Evolutionary conservation across 495 filamentous ascomycete genomes (phyloP).

Genomic region (Amphirosellinia nigrospora): DNA sequence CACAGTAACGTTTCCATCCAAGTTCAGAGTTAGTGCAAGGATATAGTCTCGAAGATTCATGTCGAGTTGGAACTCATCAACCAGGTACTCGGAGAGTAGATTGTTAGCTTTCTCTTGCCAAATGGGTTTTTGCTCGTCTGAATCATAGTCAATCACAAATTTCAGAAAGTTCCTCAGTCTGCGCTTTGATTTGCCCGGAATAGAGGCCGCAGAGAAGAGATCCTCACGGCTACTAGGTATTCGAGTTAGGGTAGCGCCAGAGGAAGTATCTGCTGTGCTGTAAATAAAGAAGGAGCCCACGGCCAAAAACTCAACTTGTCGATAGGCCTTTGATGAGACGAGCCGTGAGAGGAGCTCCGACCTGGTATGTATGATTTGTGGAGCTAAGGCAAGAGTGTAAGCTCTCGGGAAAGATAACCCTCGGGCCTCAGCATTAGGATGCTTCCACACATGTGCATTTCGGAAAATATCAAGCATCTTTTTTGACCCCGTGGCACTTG

Average conservation of each 20-base stretch:
- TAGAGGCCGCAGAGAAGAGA: slow-evolving; percentile 73
- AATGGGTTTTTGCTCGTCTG: slow-evolving; percentile 55
- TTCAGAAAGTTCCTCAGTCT: slow-evolving; percentile 87
- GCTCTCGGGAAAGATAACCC: slow-evolving; percentile 70
- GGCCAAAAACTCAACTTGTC: slow-evolving; percentile 90
- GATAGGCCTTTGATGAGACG: slow-evolving; percentile 85
- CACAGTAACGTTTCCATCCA: slow-evolving; percentile 61
- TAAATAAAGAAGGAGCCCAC: slow-evolving; percentile 94
- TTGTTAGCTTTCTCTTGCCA: slow-evolving; percentile 55
- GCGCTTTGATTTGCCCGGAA: slow-evolving; percentile 79
- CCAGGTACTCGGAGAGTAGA: slow-evolving; percentile 69
- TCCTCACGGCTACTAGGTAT: slow-evolving; percentile 89
- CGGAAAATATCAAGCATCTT: slow-evolving; percentile 26
- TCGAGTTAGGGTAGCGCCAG: slow-evolving; percentile 53
- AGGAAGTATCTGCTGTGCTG: slow-evolving; percentile 35
- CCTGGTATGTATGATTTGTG: slow-evolving; percentile 84
- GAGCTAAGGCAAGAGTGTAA: slow-evolving; percentile 84
- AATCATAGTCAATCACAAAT: slow-evolving; percentile 69
- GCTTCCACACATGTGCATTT: slow-evolving; percentile 38
- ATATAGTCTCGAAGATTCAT: slow-evolving; percentile 71
- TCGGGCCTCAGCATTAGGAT: slow-evolving; percentile 33
- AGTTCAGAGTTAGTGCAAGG: slow-evolving; percentile 78
- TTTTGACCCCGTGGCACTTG: background rate
- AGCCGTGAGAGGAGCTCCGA: slow-evolving; percentile 77
- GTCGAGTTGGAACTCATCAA: slow-evolving; percentile 75